Conservation (phyloP, 345 rosid genomes). For the Mangifera indica region DNA sequence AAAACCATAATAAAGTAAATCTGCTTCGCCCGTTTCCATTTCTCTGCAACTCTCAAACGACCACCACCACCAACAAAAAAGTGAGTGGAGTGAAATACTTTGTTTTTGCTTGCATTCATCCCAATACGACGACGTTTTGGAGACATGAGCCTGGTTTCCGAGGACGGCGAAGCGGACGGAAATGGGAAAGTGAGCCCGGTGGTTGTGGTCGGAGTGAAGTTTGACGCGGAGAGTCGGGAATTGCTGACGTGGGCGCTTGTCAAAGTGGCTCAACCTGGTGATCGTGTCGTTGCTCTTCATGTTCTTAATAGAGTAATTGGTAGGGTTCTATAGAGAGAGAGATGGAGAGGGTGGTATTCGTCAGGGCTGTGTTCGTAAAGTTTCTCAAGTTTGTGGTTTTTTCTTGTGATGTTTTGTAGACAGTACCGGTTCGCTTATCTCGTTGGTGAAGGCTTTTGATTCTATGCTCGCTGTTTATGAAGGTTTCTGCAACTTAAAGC, state of each 20-base stretch:
- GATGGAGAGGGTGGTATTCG: neutral
- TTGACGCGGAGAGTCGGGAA: constrained; percentile 68
- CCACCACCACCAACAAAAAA: neutral
- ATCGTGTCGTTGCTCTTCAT: constrained; percentile 82
- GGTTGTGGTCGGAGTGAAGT: constrained; percentile 75
- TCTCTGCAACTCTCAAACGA: neutral
- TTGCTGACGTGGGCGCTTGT: constrained; percentile 87
- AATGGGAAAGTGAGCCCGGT: constrained; percentile 27
- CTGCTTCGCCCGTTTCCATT: neutral
- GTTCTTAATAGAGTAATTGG: constrained; percentile 61
- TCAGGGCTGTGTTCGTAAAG: neutral
- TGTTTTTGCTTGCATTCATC: neutral
- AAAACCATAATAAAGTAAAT: neutral
- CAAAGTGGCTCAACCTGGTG: constrained; percentile 77
- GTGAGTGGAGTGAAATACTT: neutral
- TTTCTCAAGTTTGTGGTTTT: neutral
- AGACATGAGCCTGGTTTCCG: constrained; percentile 43
- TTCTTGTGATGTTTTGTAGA: constrained; percentile 35
- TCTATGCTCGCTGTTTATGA: constrained; percentile 74
- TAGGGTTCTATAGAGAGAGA: neutral
- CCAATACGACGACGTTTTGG: constrained; percentile 12
- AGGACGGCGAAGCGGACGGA: constrained; percentile 17
- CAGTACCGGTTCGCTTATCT: constrained; percentile 63
- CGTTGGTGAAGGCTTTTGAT: constrained; percentile 76
- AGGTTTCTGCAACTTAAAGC: constrained; percentile 96